Conservation (phyloP, 2,329 filamentous ascomycete genomes). For the Cytospora paraplurivora region DNA sequence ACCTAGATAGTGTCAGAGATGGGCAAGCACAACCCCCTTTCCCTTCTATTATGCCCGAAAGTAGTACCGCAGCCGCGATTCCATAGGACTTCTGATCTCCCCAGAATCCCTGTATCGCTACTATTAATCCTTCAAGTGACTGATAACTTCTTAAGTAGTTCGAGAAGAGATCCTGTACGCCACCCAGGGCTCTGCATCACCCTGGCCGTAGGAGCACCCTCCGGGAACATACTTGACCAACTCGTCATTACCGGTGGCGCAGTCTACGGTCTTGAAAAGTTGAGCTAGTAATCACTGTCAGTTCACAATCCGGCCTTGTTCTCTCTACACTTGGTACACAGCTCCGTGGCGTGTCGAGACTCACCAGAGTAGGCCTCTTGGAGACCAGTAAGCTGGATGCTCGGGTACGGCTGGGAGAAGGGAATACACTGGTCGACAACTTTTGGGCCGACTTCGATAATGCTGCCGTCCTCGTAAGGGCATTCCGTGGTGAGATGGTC, state of each 20-base stretch:
- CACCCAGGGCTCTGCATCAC: background rate
- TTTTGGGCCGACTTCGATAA: background rate
- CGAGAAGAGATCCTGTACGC: background rate
- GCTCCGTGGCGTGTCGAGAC: background rate
- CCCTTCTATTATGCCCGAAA: background rate
- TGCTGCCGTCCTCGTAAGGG: background rate
- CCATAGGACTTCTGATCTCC: too few species aligned
- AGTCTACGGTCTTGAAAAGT: background rate
- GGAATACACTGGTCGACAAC: background rate
- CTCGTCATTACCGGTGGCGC: background rate
- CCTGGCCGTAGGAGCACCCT: background rate
- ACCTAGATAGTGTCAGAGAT: too few species aligned
- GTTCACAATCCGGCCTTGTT: too few species aligned
- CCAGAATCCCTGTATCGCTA: background rate
- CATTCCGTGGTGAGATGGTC: conserved; percentile 1
- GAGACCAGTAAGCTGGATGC: background rate
- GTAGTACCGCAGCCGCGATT: background rate
- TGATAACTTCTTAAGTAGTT: background rate
- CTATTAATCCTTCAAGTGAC: background rate
- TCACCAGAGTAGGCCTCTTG: too few species aligned
- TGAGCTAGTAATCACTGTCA: background rate
- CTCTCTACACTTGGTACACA: background rate
- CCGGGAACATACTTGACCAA: background rate
- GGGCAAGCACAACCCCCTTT: background rate
- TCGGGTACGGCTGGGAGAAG: background rate